Evolutionary conservation across 305 asterid species (phyloP).

Genomic region (Fraxinus floribunda): DNA sequence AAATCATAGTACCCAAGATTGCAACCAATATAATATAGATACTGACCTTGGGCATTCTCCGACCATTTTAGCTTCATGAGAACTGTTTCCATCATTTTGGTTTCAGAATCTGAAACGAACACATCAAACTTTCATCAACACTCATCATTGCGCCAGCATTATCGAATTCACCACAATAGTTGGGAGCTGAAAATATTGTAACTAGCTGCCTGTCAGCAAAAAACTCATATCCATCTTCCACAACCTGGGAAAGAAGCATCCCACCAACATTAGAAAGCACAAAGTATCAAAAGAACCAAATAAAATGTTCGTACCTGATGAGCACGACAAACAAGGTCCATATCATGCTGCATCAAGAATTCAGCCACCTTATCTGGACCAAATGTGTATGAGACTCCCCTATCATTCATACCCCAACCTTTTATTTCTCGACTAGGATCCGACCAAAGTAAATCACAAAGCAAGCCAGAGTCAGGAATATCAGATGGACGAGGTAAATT

Average conservation of each 20-base stretch:
- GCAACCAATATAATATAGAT: background rate
- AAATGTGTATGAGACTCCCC: conserved; percentile 75
- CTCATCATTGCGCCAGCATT: conserved; percentile 87
- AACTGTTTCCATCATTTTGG: conserved; percentile 55
- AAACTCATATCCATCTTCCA: conserved; percentile 82
- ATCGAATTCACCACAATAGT: conserved; percentile 74
- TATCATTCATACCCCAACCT: conserved; percentile 86
- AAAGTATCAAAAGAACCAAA: background rate
- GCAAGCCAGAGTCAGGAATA: conserved; percentile 75
- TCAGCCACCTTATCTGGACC: conserved; percentile 79
- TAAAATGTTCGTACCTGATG: conserved; percentile 53
- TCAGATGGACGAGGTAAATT: conserved; percentile 67
- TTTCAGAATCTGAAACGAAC: conserved; percentile 77
- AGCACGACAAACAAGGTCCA: conserved; percentile 84
- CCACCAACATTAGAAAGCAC: conserved; percentile 2
- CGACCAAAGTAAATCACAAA: conserved; percentile 81
- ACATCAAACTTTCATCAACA: conserved; percentile 76
- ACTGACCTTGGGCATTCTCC: conserved; percentile 27
- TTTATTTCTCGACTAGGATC: conserved; percentile 69
- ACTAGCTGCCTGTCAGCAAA: conserved; percentile 76
- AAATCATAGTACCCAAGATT: background rate
- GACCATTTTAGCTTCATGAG: conserved; percentile 40
- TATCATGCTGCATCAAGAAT: conserved; percentile 65
- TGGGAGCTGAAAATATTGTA: conserved; percentile 73
- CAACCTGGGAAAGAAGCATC: conserved; percentile 49